Conservation (phyloP, 2,329 filamentous ascomycete species). For the Nannizziopsis arthrosporioides region DNA sequence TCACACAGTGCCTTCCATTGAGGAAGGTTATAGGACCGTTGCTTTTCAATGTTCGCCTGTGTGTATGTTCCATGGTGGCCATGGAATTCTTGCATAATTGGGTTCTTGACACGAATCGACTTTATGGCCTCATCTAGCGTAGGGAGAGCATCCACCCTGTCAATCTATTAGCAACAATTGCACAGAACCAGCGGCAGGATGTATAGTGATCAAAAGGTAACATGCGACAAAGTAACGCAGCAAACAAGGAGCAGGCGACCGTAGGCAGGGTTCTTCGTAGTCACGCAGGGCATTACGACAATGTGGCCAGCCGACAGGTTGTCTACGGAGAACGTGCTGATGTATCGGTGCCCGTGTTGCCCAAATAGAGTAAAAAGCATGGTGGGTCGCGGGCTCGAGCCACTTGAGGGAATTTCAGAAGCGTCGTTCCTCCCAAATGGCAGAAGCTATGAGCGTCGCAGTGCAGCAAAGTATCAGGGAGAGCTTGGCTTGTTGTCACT, state of each 20-base stretch:
- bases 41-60: constrained; percentile 93
- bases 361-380: neutral
- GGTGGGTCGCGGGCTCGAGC: neutral
- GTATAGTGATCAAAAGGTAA: constrained; percentile 4
- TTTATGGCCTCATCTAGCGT: constrained; percentile 76
- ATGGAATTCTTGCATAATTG: constrained; percentile 97
- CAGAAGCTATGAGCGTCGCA: neutral
- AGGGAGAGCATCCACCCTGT: constrained; percentile 58
- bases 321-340: too few species aligned
- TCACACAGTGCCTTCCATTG: constrained; percentile 93
- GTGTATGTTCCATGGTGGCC: constrained; percentile 91
- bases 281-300: too few species aligned
- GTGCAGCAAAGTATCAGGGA: neutral
- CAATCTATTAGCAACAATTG: constrained; percentile 7
- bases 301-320: too few species aligned
- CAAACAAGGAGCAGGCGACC: neutral
- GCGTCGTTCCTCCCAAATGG: neutral
- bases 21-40: constrained; percentile 87
- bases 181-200: constrained; percentile 1
- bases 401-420: neutral
- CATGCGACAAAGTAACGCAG: neutral
- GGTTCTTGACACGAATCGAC: constrained; percentile 84
- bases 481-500: constrained; percentile 21
- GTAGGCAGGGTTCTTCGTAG: neutral
- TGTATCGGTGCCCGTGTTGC: neutral